phyloP scores from a whole-genome alignment of 768 basidiomycete species.

The Sporobolomyces pararoseus region DNA sequence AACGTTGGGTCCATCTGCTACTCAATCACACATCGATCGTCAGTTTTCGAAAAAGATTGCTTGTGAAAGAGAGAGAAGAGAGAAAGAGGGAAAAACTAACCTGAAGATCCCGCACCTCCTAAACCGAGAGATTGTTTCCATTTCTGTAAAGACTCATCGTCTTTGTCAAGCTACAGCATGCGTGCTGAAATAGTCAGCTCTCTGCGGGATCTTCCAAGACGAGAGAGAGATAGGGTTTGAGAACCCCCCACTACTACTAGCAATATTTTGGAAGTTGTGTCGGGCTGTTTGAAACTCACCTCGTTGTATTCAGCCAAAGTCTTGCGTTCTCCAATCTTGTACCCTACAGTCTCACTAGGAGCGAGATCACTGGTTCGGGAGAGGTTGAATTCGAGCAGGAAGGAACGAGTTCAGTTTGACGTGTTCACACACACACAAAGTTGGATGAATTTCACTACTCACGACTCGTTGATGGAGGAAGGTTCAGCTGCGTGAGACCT shows the following conservation, averaged over 20 bases:
- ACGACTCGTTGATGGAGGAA: constrained; percentile 24
- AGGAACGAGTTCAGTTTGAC: neutral
- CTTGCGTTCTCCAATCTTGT: constrained; percentile 33
- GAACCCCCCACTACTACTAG: too few relatives aligned
- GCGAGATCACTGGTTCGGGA: constrained; percentile 19
- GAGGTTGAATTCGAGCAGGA: neutral
- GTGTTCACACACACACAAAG: too few relatives aligned
- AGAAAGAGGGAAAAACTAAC: neutral
- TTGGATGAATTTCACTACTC: too few relatives aligned
- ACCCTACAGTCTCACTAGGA: constrained; percentile 32
- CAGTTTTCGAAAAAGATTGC: too few relatives aligned
- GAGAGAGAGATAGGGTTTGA: too few relatives aligned
- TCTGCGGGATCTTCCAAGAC: too few relatives aligned
- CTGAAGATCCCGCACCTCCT: constrained; percentile 38
- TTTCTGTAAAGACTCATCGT: constrained; percentile 86
- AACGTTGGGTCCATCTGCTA: constrained; percentile 54
- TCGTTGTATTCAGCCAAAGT: constrained; percentile 27
- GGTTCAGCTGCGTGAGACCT: constrained; percentile 30
- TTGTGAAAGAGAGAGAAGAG: neutral
- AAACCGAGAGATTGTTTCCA: constrained; percentile 96
- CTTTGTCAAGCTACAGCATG: constrained; percentile 63
- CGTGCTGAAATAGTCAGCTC: neutral
- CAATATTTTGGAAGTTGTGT: too few relatives aligned
- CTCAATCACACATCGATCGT: too few relatives aligned
- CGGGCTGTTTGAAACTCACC: too few relatives aligned